phyloP scores from a whole-genome alignment of 1,284 basidiomycete genomes.

The Trichosporon sp. region DNA sequence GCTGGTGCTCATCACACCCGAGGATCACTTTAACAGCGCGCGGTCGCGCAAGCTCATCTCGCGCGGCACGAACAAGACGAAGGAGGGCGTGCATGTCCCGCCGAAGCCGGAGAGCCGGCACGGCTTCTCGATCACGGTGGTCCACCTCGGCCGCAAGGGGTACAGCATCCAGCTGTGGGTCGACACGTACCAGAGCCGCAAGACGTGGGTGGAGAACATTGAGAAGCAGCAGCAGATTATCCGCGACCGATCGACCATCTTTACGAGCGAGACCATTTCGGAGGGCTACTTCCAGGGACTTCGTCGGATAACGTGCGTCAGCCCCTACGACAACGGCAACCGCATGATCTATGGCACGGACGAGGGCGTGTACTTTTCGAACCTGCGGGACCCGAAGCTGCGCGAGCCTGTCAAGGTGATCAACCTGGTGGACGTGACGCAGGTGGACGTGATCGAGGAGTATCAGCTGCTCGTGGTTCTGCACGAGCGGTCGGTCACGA shows the following conservation, averaged over 20 bases:
- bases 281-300: slow-evolving; percentile 79
- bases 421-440: slow-evolving; percentile 79
- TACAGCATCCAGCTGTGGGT: slow-evolving; percentile 94
- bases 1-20: slow-evolving; percentile 73
- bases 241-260: slow-evolving; percentile 76
- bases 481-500: slow-evolving; percentile 93
- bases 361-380: slow-evolving; percentile 91
- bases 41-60: slow-evolving; percentile 45
- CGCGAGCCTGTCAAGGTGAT: slow-evolving; percentile 87
- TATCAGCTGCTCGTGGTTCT: slow-evolving; percentile 93
- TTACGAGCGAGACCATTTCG: slow-evolving; percentile 77
- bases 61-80: slow-evolving; percentile 14
- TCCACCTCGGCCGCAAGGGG: slow-evolving; percentile 86
- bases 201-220: slow-evolving; percentile 93
- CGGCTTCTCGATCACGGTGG: slow-evolving; percentile 86
- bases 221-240: slow-evolving; percentile 80
- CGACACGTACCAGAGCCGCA: slow-evolving; percentile 72
- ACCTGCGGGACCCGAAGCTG: slow-evolving; percentile 64
- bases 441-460: slow-evolving; percentile 94
- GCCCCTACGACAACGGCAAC: slow-evolving; percentile 82
- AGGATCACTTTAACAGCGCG: slow-evolving; percentile 55
- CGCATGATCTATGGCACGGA: slow-evolving; percentile 93
- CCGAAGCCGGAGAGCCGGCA: slow-evolving; percentile 69
- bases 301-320: slow-evolving; percentile 88
- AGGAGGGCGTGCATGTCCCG: slow-evolving; percentile 29